Evolutionary conservation across 768 basidiomycete species (phyloP), one percentile per base, ranked within the genome.

Genomic region (Hygrophoropsis aurantiaca): DNA sequence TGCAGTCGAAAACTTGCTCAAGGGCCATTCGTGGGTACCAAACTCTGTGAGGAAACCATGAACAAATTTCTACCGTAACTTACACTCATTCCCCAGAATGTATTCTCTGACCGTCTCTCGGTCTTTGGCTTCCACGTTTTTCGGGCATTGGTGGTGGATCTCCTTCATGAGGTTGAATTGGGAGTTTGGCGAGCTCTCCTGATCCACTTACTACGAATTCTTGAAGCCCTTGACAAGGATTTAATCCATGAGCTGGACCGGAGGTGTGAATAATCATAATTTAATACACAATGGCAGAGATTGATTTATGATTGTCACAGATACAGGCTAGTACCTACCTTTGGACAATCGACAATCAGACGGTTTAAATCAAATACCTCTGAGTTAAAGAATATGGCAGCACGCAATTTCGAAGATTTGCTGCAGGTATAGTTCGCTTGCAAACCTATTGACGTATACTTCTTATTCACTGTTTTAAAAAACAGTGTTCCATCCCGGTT

Each of bases 81-180:
- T 39, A 25, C 16, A 40, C 20, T 36, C 38, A 15, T 19, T 11
- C 16, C 43, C 9, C 49, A 72, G 70, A 72, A 71, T 55, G 62
- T 68, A 2, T 72, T 72, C 51, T 62, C 65, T 5, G 42, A 58
- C 5, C 52, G 43, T 2, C 48, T 70, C 6, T 18, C 19, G 42
- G 37, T 2, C 4, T 35, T 34, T 3, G 58, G 50, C 11, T 57
- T 67, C 36, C 46, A 69, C 26, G 40, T 66, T 2, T 65, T 59
- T 40, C 18, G 11, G 2, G 47, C 67, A 37, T 45, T 69, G 0
- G 64, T 64, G 0, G 58, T 66, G 9, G 70, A 74, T 45, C 44
- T 69, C 7, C 53, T 74, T 58, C 72, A 74, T 50, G 70, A 72
- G 44, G 47, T 68, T 48, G 69, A 72, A 38, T 48, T 71, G 1